phyloP scores from a whole-genome alignment of 139 green algal genomes.

The Chlamydomonas urium region DNA sequence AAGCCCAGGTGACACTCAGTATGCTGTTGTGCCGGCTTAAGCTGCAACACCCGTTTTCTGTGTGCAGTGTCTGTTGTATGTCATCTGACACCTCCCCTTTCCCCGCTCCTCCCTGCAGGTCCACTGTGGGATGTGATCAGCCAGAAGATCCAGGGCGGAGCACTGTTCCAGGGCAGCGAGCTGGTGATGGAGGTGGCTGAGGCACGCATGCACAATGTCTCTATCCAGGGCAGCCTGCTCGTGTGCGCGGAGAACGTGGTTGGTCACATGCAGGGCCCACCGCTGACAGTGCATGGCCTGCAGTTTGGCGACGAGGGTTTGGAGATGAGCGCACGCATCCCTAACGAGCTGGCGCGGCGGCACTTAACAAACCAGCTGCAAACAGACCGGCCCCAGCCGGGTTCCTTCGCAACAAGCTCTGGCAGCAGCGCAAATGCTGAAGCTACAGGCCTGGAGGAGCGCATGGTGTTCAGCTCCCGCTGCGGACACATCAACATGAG shows the following conservation, averaged over 20 bases:
- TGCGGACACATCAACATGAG: constrained; percentile 70
- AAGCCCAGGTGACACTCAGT: no score
- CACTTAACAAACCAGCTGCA: background rate
- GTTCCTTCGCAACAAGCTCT: background rate
- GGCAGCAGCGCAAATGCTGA: background rate
- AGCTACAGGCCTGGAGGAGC: background rate
- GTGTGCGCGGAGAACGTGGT: constrained; percentile 43
- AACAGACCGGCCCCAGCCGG: background rate
- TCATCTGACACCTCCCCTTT: no score
- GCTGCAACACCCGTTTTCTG: no score
- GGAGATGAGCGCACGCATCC: background rate
- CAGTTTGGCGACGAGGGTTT: constrained; percentile 1
- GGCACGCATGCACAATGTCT: constrained; percentile 57
- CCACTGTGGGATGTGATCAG: constrained; percentile 93
- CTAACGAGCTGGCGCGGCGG: background rate
- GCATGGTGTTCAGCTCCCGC: constrained; percentile 47
- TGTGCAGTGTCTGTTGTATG: no score
- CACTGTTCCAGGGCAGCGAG: constrained; percentile 47
- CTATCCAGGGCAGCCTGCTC: constrained; percentile 73
- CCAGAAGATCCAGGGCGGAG: constrained; percentile 90
- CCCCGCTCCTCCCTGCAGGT: constrained; percentile 29
- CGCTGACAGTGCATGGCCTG: constrained; percentile 15
- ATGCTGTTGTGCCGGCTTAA: no score
- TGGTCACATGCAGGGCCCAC: constrained; percentile 20
- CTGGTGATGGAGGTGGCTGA: constrained; percentile 77